Conservation (phyloP, 2,329 filamentous ascomycete species). For the Cytospora piceicola region DNA sequence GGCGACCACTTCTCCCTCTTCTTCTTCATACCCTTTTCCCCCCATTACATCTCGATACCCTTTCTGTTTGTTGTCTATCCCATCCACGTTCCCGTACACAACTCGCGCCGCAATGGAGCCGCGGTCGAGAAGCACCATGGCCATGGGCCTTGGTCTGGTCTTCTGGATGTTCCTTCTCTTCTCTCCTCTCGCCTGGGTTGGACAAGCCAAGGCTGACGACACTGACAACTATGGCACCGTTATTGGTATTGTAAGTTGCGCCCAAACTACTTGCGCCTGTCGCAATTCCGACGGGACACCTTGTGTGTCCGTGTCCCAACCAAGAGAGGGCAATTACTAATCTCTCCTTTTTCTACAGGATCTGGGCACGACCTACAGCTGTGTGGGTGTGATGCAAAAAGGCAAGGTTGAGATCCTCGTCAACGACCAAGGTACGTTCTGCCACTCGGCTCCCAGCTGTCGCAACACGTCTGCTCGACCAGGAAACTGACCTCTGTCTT, state of each 20-base stretch:
- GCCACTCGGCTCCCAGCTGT: not conserved
- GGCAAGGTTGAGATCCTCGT: conserved; percentile 94
- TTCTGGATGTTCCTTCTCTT: conserved; percentile 92
- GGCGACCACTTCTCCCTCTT: conserved; percentile 9
- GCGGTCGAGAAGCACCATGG: conserved; percentile 33
- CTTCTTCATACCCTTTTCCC: conserved; percentile 33
- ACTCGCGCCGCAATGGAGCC: conserved; percentile 32
- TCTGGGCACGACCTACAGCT: conserved; percentile 87
- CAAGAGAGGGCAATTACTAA: conserved; percentile 31
- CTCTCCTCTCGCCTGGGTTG: conserved; percentile 82
- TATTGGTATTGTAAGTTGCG: conserved; percentile 77
- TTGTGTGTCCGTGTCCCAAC: not conserved
- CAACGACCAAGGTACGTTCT: conserved; percentile 73
- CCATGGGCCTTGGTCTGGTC: conserved; percentile 75
- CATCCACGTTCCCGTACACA: conserved; percentile 15
- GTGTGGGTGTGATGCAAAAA: conserved; percentile 94
- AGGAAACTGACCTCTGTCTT: not conserved
- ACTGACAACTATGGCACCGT: conserved; percentile 83
- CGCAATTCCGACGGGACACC: not conserved
- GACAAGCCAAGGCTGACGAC: conserved; percentile 74
- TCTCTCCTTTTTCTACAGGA: conserved; percentile 49
- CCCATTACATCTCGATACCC: conserved; percentile 37
- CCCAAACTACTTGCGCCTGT: conserved; percentile 8
- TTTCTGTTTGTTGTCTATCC: conserved; percentile 36
- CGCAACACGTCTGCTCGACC: not conserved